A percentile compares a stretch with the other conserved stretches of the same genome.
Evolutionary conservation across 495 filamentous ascomycete species (phyloP).

Genomic region (Penicillium crystallinum): DNA sequence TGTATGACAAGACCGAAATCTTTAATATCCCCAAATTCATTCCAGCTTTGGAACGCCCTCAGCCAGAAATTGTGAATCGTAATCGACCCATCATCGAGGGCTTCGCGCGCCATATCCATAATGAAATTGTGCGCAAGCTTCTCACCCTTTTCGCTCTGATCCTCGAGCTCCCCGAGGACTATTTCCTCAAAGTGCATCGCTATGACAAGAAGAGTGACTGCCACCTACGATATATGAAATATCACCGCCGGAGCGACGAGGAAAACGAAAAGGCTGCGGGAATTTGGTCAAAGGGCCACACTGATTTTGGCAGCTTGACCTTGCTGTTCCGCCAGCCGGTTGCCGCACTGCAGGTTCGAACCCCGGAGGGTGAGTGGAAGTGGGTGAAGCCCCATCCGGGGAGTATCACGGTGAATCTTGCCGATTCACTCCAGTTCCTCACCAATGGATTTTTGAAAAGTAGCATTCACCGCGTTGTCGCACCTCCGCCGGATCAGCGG

Average conservation of each 20-base stretch:
- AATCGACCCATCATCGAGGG: constrained; percentile 41
- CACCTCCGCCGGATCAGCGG: constrained; percentile 43
- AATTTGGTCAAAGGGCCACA: constrained; percentile 46
- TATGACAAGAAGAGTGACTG: constrained; percentile 43
- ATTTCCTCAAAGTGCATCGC: constrained; percentile 44
- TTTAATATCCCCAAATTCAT: constrained; percentile 53
- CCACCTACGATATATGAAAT: constrained; percentile 54
- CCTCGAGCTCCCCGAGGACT: constrained; percentile 49
- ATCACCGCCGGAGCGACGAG: constrained; percentile 38
- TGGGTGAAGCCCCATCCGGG: constrained; percentile 27
- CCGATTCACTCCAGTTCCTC: constrained; percentile 41
- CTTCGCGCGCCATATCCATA: constrained; percentile 44
- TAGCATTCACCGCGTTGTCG: constrained; percentile 45
- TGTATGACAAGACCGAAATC: constrained; percentile 50
- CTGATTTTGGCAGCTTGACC: constrained; percentile 50
- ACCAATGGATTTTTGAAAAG: constrained; percentile 43
- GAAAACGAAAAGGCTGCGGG: constrained; percentile 39
- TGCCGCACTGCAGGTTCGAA: constrained; percentile 49
- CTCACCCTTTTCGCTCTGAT: constrained; percentile 45
- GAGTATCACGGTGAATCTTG: constrained; percentile 45
- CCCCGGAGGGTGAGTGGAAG: constrained; percentile 23
- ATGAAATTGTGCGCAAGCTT: constrained; percentile 41
- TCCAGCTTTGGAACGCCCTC: constrained; percentile 35
- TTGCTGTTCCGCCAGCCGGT: constrained; percentile 53
- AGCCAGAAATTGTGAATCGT: constrained; percentile 37